Percentiles rank a stretch among this genome's conserved stretches.
Evolutionary conservation across 305 asterid genomes (phyloP).

Genomic region (Rubia balearica): DNA sequence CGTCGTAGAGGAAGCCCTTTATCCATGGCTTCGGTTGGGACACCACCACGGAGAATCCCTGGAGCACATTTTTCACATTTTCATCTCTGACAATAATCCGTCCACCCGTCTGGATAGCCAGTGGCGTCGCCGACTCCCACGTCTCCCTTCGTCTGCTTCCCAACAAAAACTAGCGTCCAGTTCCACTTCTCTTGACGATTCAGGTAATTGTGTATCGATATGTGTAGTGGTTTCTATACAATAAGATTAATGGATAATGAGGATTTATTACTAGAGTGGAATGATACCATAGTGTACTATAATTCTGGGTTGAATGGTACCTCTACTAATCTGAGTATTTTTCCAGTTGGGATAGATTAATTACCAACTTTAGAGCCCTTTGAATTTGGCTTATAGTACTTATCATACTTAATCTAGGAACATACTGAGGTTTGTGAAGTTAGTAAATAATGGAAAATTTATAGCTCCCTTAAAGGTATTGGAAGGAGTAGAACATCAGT

Average conservation of each 20-base stretch:
- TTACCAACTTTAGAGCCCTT: constrained; percentile 20
- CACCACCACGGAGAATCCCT: too few relatives aligned
- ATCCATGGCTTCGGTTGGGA: too few relatives aligned
- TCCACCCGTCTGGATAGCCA: constrained; percentile 51
- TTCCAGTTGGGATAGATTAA: constrained; percentile 37
- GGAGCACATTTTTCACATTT: too few relatives aligned
- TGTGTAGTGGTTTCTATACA: constrained; percentile 49
- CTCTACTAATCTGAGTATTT: constrained; percentile 29
- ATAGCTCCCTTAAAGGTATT: constrained; percentile 39
- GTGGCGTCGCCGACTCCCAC: constrained; percentile 38
- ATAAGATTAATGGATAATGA: constrained; percentile 31
- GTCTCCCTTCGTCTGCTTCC: constrained; percentile 45
- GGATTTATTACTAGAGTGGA: constrained; percentile 47
- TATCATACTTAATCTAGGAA: constrained; percentile 40
- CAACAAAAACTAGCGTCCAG: constrained; percentile 49
- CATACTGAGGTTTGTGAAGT: constrained; percentile 44
- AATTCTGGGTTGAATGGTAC: constrained; percentile 22
- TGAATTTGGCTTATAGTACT: constrained; percentile 39
- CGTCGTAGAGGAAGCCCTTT: too few relatives aligned
- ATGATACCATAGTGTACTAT: constrained; percentile 35
- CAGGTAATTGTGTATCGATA: constrained; percentile 47
- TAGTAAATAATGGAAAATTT: constrained; percentile 75
- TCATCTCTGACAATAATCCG: constrained; percentile 28
- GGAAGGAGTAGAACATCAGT: constrained; percentile 24
- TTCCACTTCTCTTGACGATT: constrained; percentile 33